phyloP scores from a whole-genome alignment of 2,329 filamentous ascomycete species.

The Thermomyces lanuginosus region DNA sequence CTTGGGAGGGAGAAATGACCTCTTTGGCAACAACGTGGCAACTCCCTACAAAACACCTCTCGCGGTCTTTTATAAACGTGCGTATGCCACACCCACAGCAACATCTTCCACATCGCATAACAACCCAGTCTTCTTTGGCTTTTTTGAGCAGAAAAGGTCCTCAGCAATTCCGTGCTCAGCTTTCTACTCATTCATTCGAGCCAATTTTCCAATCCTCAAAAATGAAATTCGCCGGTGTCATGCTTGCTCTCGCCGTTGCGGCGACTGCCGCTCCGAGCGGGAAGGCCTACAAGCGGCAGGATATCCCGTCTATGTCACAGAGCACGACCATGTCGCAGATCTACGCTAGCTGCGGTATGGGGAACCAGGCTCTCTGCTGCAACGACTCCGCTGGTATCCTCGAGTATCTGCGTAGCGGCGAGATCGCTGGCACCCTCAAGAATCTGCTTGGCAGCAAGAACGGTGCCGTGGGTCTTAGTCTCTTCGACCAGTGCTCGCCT shows the following conservation, averaged over 20 bases:
- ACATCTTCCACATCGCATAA: conserved; percentile 10
- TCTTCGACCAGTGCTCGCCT: conserved; percentile 29
- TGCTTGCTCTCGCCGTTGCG: conserved; percentile 20
- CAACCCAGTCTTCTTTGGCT: conserved; percentile 16
- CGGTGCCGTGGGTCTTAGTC: conserved; percentile 18
- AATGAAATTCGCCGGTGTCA: conserved; percentile 23
- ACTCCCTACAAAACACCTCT: conserved; percentile 12
- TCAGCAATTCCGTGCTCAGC: conserved; percentile 8
- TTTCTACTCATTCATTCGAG: too few species aligned
- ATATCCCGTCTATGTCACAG: conserved; percentile 18
- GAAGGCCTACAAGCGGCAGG: conserved; percentile 14
- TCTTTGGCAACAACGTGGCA: too few species aligned
- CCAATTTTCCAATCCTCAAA: conserved; percentile 9
- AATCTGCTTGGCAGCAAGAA: conserved; percentile 20
- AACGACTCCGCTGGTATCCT: conserved; percentile 24
- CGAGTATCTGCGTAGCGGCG: conserved; percentile 16
- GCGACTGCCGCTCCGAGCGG: conserved; percentile 17
- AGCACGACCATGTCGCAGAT: conserved; percentile 21
- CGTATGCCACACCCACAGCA: conserved; percentile 7
- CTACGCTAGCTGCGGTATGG: conserved; percentile 23
- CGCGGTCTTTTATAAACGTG: conserved; percentile 19
- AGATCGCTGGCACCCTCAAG: conserved; percentile 19
- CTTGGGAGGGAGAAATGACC: too few species aligned
- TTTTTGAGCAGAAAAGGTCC: conserved; percentile 12
- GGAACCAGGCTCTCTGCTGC: conserved; percentile 24